A percentile compares a stretch with the other conserved stretches of the same genome.
These are phyloP conservation scores for Seiridium cupressi DNA, from an alignment of 2,329 filamentous ascomycete species.

Conservation along the genomic window DNA sequence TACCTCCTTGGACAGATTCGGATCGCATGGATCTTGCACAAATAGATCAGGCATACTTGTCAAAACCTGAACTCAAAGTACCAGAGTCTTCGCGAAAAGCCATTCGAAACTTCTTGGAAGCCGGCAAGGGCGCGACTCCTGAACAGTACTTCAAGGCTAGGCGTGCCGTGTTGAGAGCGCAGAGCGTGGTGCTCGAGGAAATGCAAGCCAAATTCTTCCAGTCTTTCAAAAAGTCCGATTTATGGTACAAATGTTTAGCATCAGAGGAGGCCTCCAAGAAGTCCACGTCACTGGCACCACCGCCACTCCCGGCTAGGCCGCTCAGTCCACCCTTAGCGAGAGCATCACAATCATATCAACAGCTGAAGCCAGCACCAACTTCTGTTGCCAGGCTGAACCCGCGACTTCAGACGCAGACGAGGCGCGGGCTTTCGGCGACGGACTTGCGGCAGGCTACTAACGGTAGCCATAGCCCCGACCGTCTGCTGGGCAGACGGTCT, in stretches of 20 bases:
- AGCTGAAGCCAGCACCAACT: slow-evolving; percentile 41
- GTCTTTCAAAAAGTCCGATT: slow-evolving; percentile 85
- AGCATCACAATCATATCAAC: slow-evolving; percentile 36
- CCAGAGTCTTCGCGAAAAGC: slow-evolving; percentile 65
- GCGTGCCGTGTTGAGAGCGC: slow-evolving; percentile 75
- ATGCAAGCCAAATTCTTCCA: slow-evolving; percentile 81
- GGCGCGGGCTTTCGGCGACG: slow-evolving; percentile 45
- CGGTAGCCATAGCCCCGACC: slow-evolving; percentile 34
- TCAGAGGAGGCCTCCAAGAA: slow-evolving; percentile 70
- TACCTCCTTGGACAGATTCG: slow-evolving; percentile 74
- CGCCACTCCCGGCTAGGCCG: slow-evolving; percentile 20
- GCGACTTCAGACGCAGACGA: slow-evolving; percentile 31
- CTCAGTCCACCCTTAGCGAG: slow-evolving; percentile 23
- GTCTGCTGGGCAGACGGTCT: slow-evolving; percentile 57
- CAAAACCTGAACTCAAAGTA: slow-evolving; percentile 77
- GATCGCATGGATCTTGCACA: slow-evolving; percentile 87
- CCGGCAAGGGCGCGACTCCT: slow-evolving; percentile 72
- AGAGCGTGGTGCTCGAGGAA: slow-evolving; percentile 79
- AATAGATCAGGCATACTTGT: slow-evolving; percentile 87
- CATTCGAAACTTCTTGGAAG: slow-evolving; percentile 75
- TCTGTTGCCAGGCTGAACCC: slow-evolving; percentile 37
- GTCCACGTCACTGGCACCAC: slow-evolving; percentile 14
- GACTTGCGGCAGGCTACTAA: slow-evolving; percentile 42
- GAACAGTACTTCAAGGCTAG: slow-evolving; percentile 82
- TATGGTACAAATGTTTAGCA: slow-evolving; percentile 95